Percentiles rank a stretch among this genome's conserved stretches.
Evolutionary conservation across 2,329 filamentous ascomycete species (phyloP).

Genomic region (Microsporum audouinii): DNA sequence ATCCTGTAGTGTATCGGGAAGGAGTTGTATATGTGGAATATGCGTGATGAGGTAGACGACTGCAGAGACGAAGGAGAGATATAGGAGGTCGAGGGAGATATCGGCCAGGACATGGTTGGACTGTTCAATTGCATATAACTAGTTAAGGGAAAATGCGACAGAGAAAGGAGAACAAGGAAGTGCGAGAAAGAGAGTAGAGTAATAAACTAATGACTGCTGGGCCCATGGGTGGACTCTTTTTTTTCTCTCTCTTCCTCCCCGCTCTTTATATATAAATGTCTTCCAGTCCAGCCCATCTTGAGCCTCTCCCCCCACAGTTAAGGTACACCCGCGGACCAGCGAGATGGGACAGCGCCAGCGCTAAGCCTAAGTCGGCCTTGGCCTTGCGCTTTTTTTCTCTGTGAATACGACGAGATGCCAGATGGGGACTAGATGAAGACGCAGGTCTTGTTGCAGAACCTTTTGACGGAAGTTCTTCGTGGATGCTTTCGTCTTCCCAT

Average conservation of each 20-base stretch:
- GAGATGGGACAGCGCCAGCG: not conserved
- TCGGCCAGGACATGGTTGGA: not conserved
- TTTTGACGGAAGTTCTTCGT: not conserved
- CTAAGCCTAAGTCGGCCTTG: not conserved
- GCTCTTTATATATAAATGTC: not conserved
- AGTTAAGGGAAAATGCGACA: not conserved
- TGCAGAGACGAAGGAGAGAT: not conserved
- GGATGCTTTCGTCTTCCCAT: not conserved
- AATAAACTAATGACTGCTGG: not conserved
- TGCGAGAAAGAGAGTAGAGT: not conserved
- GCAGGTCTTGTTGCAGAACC: not conserved
- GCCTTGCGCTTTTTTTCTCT: not conserved
- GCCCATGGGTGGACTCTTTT: not conserved
- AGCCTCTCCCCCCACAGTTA: not conserved
- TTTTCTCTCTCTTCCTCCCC: not conserved
- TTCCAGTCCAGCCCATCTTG: not conserved
- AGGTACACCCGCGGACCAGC: not conserved
- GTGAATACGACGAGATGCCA: not conserved
- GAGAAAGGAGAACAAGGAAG: not conserved
- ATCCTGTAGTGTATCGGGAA: not conserved
- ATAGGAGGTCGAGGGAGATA: not conserved
- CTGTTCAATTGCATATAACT: not conserved
- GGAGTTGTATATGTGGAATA: constrained; percentile 4
- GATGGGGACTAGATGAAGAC: not conserved
- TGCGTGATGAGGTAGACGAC: not conserved